Evolutionary conservation across 2,329 filamentous ascomycete species (phyloP).

Genomic region (Monilinia laxa): DNA sequence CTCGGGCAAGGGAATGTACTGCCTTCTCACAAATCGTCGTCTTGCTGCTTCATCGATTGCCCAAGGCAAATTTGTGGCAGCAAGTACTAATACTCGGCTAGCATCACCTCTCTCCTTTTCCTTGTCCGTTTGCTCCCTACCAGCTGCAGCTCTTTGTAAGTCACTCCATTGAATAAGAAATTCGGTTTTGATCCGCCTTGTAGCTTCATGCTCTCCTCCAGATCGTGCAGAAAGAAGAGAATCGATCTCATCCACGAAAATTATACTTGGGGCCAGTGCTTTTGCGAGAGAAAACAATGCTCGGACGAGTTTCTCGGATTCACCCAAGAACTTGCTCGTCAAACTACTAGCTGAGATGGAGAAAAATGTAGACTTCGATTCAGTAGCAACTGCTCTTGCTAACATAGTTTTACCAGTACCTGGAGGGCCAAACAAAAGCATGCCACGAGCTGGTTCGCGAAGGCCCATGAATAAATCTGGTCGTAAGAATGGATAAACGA

Average conservation of each 20-base stretch:
- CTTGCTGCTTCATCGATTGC: slow-evolving; percentile 95
- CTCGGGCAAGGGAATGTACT: slow-evolving; percentile 95
- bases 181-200: slow-evolving; percentile 91
- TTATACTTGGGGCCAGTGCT: slow-evolving; percentile 86
- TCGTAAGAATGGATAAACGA: slow-evolving; percentile 93
- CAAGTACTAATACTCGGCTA: slow-evolving; percentile 85
- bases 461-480: slow-evolving; percentile 95
- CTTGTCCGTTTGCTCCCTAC: slow-evolving; percentile 66
- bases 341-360: slow-evolving; percentile 92
- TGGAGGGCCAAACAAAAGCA: slow-evolving; percentile 93
- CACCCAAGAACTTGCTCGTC: slow-evolving; percentile 93
- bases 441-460: slow-evolving; percentile 88
- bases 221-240: slow-evolving; percentile 83
- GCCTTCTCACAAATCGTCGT: slow-evolving; percentile 83
- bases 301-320: slow-evolving; percentile 93
- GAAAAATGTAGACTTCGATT: slow-evolving; percentile 94
- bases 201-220: slow-evolving; percentile 89
- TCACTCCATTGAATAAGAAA: slow-evolving; percentile 98
- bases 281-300: slow-evolving; percentile 91
- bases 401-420: slow-evolving; percentile 99
- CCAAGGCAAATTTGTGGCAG: slow-evolving; percentile 95
- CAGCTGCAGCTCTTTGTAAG: slow-evolving; percentile 85
- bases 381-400: slow-evolving; percentile 88
- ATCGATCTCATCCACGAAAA: slow-evolving; percentile 98
- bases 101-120: slow-evolving; percentile 76